Conservation (phyloP, 257 asterid genomes). For the Solanum virginianum region DNA sequence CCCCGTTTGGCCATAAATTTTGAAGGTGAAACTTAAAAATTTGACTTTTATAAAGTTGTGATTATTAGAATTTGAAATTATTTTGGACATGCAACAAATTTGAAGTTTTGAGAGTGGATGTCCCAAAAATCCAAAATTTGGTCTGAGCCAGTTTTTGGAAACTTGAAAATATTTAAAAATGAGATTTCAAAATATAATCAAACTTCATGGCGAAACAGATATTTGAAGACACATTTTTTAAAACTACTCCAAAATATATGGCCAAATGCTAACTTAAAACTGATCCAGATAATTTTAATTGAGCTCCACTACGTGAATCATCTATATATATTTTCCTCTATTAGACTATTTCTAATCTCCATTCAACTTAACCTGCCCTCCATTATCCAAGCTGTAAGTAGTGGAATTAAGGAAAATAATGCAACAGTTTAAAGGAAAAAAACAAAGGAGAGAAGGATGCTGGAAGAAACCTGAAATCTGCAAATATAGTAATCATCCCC, state of each 20-base stretch:
- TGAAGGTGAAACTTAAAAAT: background rate
- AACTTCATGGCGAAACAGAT: background rate
- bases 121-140: background rate
- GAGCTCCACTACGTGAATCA: background rate
- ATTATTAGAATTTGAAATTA: background rate
- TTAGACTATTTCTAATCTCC: background rate
- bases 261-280: background rate
- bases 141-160: background rate
- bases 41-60: background rate
- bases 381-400: background rate
- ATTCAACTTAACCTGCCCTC: background rate
- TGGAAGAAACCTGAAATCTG: slow-evolving; percentile 63
- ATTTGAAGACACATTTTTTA: background rate
- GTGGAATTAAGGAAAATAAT: background rate
- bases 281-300: background rate
- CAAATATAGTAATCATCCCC: slow-evolving; percentile 89
- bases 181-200: background rate
- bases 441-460: background rate
- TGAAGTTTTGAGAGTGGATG: background rate
- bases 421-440: background rate
- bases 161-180: background rate
- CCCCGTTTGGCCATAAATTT: background rate
- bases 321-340: background rate
- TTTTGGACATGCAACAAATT: background rate
- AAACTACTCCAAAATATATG: background rate